Evolutionary conservation across 495 filamentous ascomycete genomes (phyloP).

Genomic region (Oleoguttula mirabilis): DNA sequence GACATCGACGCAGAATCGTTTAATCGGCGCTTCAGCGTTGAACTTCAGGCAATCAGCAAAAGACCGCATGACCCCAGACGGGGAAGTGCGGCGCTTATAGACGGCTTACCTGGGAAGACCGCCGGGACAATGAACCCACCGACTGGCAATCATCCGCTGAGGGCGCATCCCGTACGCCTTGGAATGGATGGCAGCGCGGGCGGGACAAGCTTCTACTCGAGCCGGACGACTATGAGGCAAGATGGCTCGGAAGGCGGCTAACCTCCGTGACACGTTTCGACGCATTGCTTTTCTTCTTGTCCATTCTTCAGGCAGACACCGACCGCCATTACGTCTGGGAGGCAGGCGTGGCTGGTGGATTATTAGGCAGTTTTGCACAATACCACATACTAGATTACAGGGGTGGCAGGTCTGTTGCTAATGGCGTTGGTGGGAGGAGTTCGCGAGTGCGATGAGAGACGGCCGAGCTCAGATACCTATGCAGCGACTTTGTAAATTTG

Average conservation of each 20-base stretch:
- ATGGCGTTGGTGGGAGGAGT: background rate
- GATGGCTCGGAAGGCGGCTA: too few relatives aligned
- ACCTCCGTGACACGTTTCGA: too few relatives aligned
- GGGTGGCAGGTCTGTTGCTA: background rate
- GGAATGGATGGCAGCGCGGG: background rate
- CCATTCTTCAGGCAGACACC: background rate
- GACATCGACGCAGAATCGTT: background rate
- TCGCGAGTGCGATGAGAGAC: background rate
- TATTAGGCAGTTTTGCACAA: background rate
- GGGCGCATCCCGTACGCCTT: slow-evolving; percentile 12
- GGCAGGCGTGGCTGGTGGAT: background rate
- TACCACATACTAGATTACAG: background rate
- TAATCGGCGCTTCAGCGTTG: background rate
- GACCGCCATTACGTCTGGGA: background rate
- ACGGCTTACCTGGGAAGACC: background rate
- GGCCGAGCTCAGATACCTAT: background rate
- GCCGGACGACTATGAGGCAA: background rate
- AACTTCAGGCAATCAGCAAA: background rate
- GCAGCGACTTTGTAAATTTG: background rate
- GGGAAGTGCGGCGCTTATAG: background rate
- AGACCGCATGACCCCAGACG: background rate
- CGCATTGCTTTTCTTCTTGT: background rate
- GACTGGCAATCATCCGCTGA: slow-evolving; percentile 11
- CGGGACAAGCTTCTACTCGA: background rate
- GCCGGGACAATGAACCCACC: background rate